Evolutionary conservation across 768 basidiomycete genomes (phyloP).

Genomic region (Crassisporium funariophilum): DNA sequence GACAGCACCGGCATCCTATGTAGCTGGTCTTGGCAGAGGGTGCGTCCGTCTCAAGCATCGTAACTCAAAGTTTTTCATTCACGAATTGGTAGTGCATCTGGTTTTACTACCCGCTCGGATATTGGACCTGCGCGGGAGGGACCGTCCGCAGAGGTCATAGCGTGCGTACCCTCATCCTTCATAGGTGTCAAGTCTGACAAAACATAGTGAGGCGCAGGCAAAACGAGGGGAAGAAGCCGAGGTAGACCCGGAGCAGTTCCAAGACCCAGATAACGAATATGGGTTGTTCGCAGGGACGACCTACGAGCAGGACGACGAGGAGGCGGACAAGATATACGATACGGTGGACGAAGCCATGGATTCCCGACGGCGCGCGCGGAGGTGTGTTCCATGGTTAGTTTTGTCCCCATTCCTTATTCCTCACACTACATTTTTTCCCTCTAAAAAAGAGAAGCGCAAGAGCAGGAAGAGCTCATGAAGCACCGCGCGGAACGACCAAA

Average conservation of each 20-base stretch:
- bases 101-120: slow-evolving; percentile 97
- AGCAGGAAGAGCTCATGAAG: slow-evolving; percentile 71
- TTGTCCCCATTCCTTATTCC: slow-evolving; percentile 23
- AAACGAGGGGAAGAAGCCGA: slow-evolving; percentile 87
- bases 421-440: slow-evolving; percentile 25
- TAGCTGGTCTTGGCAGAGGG: slow-evolving; percentile 98
- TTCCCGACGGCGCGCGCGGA: slow-evolving; percentile 71
- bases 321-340: slow-evolving; percentile 95
- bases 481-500: slow-evolving; percentile 89
- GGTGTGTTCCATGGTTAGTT: slow-evolving; percentile 63
- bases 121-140: slow-evolving; percentile 98
- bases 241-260: slow-evolving; percentile 87
- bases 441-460: slow-evolving; percentile 80
- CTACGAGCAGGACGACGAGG: slow-evolving; percentile 97
- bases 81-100: slow-evolving; percentile 70
- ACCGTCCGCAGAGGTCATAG: slow-evolving; percentile 87
- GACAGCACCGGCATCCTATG: slow-evolving; percentile 95
- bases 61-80: not conserved
- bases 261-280: slow-evolving; percentile 97
- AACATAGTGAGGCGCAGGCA: slow-evolving; percentile 77
- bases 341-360: slow-evolving; percentile 92
- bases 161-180: slow-evolving; percentile 49
- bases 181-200: not conserved
- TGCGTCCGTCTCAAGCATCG: slow-evolving; percentile 37
- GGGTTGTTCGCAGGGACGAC: slow-evolving; percentile 95